These are phyloP conservation scores for Drosera capensis DNA, from an alignment of 148 eudicot species.

Conservation along the genomic window DNA sequence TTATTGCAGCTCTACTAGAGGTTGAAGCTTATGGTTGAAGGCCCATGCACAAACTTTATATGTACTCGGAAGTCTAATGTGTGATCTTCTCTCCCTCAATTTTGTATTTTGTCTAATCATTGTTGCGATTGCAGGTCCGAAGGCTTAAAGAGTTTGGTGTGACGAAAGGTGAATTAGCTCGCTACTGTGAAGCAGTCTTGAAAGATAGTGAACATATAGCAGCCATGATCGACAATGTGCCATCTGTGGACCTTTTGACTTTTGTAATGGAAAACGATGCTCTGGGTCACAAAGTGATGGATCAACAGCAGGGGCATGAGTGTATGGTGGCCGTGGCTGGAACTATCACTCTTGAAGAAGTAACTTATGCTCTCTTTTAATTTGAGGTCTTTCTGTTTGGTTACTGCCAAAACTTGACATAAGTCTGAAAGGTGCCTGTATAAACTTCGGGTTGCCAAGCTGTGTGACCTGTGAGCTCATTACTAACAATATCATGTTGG, in stretches of 20 bases:
- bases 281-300: constrained; percentile 90
- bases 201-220: constrained; percentile 99
- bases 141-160: constrained; percentile 99
- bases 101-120: constrained; percentile 1
- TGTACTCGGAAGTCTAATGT: too few species aligned
- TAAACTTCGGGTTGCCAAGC: neutral
- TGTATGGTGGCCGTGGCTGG: constrained; percentile 83
- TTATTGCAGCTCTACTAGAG: too few species aligned
- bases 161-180: constrained; percentile 91
- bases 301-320: constrained; percentile 93
- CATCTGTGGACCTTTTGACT: constrained; percentile 92
- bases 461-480: too few species aligned
- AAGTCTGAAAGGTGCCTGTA: neutral
- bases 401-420: neutral
- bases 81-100: too few species aligned
- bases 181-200: constrained; percentile 82
- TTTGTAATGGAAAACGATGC: constrained; percentile 98
- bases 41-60: too few species aligned
- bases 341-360: constrained; percentile 90
- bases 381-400: neutral
- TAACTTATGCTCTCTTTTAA: constrained; percentile 15
- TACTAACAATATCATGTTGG: too few species aligned
- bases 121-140: constrained; percentile 46
- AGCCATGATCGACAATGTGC: constrained; percentile 92
- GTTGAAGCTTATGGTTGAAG: too few species aligned